A percentile compares a stretch with the other conserved stretches of the same genome.
phyloP scores from a whole-genome alignment of 2,329 filamentous ascomycete genomes.

The Aspergillus piperis region DNA sequence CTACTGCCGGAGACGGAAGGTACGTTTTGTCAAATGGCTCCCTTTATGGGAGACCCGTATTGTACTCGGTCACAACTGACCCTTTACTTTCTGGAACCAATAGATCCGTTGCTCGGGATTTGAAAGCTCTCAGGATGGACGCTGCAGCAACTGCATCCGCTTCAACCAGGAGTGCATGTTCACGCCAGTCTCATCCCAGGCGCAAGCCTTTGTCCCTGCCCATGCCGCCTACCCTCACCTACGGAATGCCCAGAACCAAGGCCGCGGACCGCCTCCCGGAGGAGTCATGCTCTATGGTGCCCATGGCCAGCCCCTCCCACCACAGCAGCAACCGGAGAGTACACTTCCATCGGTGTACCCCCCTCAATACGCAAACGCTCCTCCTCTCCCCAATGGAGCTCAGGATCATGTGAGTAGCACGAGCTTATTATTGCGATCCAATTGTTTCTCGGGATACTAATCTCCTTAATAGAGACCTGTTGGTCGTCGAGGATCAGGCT shows the following conservation, averaged over 20 bases:
- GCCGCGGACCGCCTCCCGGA: constrained; percentile 37
- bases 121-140: constrained; percentile 69
- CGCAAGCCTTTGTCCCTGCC: constrained; percentile 72
- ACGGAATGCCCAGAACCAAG: constrained; percentile 42
- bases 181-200: constrained; percentile 72
- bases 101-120: constrained; percentile 77
- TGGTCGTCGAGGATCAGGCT: constrained; percentile 47
- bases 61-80: constrained; percentile 13
- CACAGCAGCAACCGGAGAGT: constrained; percentile 44
- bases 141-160: constrained; percentile 70
- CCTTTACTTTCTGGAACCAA: constrained; percentile 4
- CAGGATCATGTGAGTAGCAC: constrained; percentile 51
- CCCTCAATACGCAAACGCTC: constrained; percentile 38
- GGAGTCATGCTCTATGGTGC: constrained; percentile 49
- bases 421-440: constrained; percentile 16
- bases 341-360: constrained; percentile 45
- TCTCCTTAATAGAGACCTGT: constrained; percentile 35
- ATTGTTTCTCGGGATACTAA: constrained; percentile 15
- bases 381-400: constrained; percentile 40
- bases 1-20: constrained; percentile 55
- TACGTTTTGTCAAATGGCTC: constrained; percentile 29
- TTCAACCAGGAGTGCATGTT: constrained; percentile 79
- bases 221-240: constrained; percentile 65
- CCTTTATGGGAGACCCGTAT: not conserved
- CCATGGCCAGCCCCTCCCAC: constrained; percentile 52